Evolutionary conservation across 2,329 filamentous ascomycete species (phyloP).

Genomic region (Aspergillus ochraceoroseus): DNA sequence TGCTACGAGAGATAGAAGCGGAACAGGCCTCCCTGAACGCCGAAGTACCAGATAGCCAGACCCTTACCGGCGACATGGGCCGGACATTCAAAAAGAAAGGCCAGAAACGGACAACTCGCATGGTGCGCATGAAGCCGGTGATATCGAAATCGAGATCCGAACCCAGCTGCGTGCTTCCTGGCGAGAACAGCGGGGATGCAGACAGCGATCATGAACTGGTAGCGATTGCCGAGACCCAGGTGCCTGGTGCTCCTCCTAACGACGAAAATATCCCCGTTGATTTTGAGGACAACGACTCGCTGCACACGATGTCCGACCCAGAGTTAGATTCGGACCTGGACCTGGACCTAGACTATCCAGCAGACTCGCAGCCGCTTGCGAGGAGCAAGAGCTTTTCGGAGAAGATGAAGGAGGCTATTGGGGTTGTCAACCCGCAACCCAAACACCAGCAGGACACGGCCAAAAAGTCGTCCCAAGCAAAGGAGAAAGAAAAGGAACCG

Average conservation of each 20-base stretch:
- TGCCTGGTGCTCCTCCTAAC: no score
- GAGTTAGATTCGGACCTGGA: conserved; percentile 22
- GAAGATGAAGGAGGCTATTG: conserved; percentile 37
- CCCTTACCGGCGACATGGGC: conserved; percentile 10
- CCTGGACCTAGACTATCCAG: conserved; percentile 30
- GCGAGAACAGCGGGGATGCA: conserved; percentile 10
- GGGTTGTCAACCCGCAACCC: conserved; percentile 18
- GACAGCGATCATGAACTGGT: conserved; percentile 30
- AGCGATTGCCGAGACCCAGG: conserved; percentile 30
- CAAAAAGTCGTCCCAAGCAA: conserved; percentile 16
- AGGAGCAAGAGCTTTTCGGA: conserved; percentile 34
- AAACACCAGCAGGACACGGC: conserved; percentile 17
- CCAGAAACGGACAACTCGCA: conserved; percentile 47
- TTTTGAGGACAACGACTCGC: conserved; percentile 20
- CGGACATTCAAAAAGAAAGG: conserved; percentile 46
- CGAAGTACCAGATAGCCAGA: conserved; percentile 39
- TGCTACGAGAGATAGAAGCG: conserved; percentile 43
- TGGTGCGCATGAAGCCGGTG: conserved; percentile 43
- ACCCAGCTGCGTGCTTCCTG: conserved; percentile 14
- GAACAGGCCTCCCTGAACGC: conserved; percentile 30
- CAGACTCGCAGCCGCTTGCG: conserved; percentile 18
- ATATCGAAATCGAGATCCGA: conserved; percentile 30
- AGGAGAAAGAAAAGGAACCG: conserved; percentile 25
- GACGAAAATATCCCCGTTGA: conserved; percentile 1
- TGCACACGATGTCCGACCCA: conserved; percentile 29